phyloP scores from a whole-genome alignment of 495 filamentous ascomycete species.

The Aspergillus nanangensis region DNA sequence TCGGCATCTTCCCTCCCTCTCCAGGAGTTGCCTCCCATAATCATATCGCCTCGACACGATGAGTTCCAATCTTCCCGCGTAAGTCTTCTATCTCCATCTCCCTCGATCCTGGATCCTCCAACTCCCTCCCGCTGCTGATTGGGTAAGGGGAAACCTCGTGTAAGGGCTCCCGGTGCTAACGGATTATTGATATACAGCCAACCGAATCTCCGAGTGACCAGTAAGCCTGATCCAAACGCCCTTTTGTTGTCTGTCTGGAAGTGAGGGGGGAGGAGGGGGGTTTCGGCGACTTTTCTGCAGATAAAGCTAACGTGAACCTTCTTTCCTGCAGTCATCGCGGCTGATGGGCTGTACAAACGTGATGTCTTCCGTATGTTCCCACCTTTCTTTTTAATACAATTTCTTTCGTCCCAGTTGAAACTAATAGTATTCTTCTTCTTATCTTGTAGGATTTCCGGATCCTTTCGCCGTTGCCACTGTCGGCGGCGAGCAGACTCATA shows the following conservation, averaged over 20 bases:
- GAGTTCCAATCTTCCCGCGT: constrained; percentile 60
- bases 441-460: constrained; percentile 78
- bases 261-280: constrained; percentile 5
- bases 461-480: constrained; percentile 97
- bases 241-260: not conserved
- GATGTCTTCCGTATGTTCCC: constrained; percentile 83
- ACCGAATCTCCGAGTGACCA: constrained; percentile 62
- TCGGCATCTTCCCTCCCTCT: constrained; percentile 33
- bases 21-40: constrained; percentile 24
- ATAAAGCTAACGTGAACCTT: constrained; percentile 18
- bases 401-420: constrained; percentile 5
- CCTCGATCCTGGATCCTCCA: constrained; percentile 7
- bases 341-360: constrained; percentile 95
- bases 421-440: constrained; percentile 19
- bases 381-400: not conserved
- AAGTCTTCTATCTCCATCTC: constrained; percentile 24
- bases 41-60: constrained; percentile 35
- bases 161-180: constrained; percentile 24
- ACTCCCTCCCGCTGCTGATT: not conserved
- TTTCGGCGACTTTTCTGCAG: constrained; percentile 18
- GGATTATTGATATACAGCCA: constrained; percentile 30
- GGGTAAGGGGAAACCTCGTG: not conserved
- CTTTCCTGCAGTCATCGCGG: constrained; percentile 89
- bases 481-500: constrained; percentile 93
- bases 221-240: constrained; percentile 33